Conservation (phyloP, 2,329 filamentous ascomycete genomes). For the Monilinia fructicola region DNA sequence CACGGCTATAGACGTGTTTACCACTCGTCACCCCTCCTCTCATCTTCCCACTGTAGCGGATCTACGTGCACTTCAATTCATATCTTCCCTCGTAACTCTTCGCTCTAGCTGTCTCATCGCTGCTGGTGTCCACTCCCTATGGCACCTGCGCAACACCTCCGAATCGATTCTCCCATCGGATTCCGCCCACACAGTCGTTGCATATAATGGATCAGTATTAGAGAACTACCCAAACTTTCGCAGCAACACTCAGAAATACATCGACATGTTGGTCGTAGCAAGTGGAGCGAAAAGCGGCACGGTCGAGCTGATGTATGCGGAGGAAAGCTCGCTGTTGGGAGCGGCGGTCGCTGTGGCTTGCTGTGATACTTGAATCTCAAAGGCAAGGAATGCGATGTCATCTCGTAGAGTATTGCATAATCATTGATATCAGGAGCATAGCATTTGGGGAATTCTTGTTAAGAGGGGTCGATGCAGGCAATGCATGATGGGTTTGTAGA, state of each 20-base stretch:
- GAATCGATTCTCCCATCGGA: slow-evolving; percentile 41
- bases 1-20: slow-evolving; percentile 50
- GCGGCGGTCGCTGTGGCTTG: slow-evolving; percentile 68
- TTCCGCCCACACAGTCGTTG: slow-evolving; percentile 57
- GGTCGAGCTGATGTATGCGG: slow-evolving; percentile 65
- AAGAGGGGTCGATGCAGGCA: background rate
- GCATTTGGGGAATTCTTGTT: background rate
- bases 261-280: slow-evolving; percentile 57
- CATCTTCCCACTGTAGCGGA: slow-evolving; percentile 49
- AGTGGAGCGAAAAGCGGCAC: slow-evolving; percentile 44
- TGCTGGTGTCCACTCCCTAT: slow-evolving; percentile 58
- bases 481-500: background rate
- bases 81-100: slow-evolving; percentile 55
- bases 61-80: slow-evolving; percentile 51
- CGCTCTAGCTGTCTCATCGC: slow-evolving; percentile 61
- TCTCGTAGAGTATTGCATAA: background rate
- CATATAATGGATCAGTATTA: slow-evolving; percentile 77
- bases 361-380: slow-evolving; percentile 25
- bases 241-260: slow-evolving; percentile 58
- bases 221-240: slow-evolving; percentile 74
- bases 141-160: slow-evolving; percentile 50
- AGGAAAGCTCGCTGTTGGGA: slow-evolving; percentile 73
- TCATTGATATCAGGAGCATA: background rate
- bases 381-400: background rate
- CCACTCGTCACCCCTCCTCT: slow-evolving; percentile 48